Evolutionary conservation across 345 rosid species (phyloP), one percentile per base, ranked within the genome.

Genomic region (Kernera saxatilis): DNA sequence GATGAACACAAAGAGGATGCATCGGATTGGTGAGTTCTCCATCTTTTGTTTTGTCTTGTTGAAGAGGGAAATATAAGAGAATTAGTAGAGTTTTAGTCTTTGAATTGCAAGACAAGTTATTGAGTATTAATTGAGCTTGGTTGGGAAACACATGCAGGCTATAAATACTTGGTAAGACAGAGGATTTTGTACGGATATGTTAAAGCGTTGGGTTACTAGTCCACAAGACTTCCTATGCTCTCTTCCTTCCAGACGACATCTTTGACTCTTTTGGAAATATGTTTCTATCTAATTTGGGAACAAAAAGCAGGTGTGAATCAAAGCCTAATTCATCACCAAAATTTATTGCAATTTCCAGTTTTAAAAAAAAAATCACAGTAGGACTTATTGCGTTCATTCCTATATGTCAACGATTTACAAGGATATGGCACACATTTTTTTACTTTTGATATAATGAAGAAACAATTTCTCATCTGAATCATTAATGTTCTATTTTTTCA

Each of bases 201-300:
- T 37, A 66, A 22, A 17, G 37, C 14, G 48, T 53, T 15, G 5
- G 49, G 35, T 52, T 70, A 70, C 58, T 39, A 71, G 62, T 71
- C 75, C 70, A 35, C 77, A 36, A 64, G 65, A 54, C 58, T 54
- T 64, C 57, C 49, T 15, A 23, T 53, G 23, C 10, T 25, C 23
- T 44, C 64, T 44, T 64, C 40, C 18, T 35, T 46, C 65, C 18
- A 36, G 77, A 55, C 77, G 77, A 73, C 58, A 64, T 45, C 33
- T 46, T 73, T 73, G 77, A 73, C 77, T 64, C 65, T 45, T 17
- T 35, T 64, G 35, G 25, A 25, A 25, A 5, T 35, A 26, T 44
- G 27, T 64, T 23, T 44, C 3, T 36, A 3, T 52, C 23, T 43
- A 17, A 64, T 8, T 1, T 72, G 17, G 22, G 39, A 72, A 63